Conservation (phyloP, 495 filamentous ascomycete genomes). For the Xylaria palmicola region DNA sequence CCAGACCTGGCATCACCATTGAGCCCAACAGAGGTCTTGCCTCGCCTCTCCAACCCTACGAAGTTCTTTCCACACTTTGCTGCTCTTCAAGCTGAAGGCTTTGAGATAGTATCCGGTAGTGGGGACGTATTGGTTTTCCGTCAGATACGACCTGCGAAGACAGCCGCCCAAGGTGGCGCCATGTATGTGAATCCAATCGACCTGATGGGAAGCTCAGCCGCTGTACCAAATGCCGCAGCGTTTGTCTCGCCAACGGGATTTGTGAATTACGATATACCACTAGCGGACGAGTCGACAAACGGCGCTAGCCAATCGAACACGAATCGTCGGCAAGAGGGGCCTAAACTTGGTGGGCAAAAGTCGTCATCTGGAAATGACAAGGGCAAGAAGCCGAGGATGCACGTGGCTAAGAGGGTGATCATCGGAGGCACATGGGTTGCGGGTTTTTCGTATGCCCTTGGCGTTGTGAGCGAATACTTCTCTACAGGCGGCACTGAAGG, state of each 20-base stretch:
- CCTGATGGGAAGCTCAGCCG: slow-evolving; percentile 44
- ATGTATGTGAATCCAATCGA: slow-evolving; percentile 54
- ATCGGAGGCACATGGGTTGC: slow-evolving; percentile 60
- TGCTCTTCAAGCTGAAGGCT: slow-evolving; percentile 64
- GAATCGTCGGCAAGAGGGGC: slow-evolving; percentile 57
- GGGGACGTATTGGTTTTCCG: slow-evolving; percentile 72
- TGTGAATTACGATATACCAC: slow-evolving; percentile 53
- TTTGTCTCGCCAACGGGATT: slow-evolving; percentile 59
- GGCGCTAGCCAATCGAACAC: slow-evolving; percentile 38
- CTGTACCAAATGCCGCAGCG: slow-evolving; percentile 43
- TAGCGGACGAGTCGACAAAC: slow-evolving; percentile 28
- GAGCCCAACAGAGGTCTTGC: slow-evolving; percentile 61
- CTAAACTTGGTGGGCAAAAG: slow-evolving; percentile 53
- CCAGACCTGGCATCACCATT: slow-evolving; percentile 42
- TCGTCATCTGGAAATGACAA: slow-evolving; percentile 26
- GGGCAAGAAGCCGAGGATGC: slow-evolving; percentile 30
- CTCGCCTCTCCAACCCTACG: slow-evolving; percentile 65
- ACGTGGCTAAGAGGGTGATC: slow-evolving; percentile 49
- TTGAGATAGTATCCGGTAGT: slow-evolving; percentile 69
- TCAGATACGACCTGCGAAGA: slow-evolving; percentile 44
- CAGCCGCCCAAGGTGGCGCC: slow-evolving; percentile 14
- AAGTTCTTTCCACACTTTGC: slow-evolving; percentile 71
- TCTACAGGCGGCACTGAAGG: slow-evolving; percentile 58
- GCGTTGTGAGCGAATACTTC: slow-evolving; percentile 68
- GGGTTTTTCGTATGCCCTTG: slow-evolving; percentile 64